Evolutionary conservation across 2,329 filamentous ascomycete genomes (phyloP), one percentile per base, ranked within the genome.

Genomic region (Ilyonectria sp.): DNA sequence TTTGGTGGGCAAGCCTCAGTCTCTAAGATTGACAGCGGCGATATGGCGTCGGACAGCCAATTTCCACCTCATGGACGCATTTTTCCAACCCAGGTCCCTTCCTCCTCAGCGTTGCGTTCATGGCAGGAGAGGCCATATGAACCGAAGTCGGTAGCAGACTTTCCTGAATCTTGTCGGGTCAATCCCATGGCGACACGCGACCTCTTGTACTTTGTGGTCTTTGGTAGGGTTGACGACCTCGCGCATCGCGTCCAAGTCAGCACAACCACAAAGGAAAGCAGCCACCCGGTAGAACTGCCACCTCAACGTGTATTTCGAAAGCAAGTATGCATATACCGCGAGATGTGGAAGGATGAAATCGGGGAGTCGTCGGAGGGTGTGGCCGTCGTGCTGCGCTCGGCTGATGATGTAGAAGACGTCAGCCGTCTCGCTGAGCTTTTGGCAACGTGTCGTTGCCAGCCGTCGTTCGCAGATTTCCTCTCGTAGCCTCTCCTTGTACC

Each of bases 211-310:
- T 65, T 81, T 84, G 50, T 56, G 8, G 37, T 82, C 79, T 61
- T 82, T 85, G 35, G 66, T 73, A 1, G 83, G 83, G 71, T 86
- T 86, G 19, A 85, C 77, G 1, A 85, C 83, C 74, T 85, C 84
- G 6, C 80, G 72, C 2, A 85, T 77, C 3, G 60, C 50, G 5
- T 64, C 52, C 59, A 68, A 64, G 8, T 73, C 33, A 11, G 74
- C 62, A 15, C 65, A 71, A 7, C 74, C 55, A 62, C 80, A 82
- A 1, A 82, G 60, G 5, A 67, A 65, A 6, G 82, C 81, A 9
- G 78, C 78, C 1, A 71, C 69, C 35, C 77, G 79, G 65, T 83
- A 85, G 65, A 85, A 84, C 11, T 63, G 60, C 79, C 81, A 85
- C 19, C 83, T 77, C 8, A 77, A 79, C 0, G 81, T 83, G 65